Conservation (phyloP, 208 protist species). For the Trypanosoma lewisi region DNA sequence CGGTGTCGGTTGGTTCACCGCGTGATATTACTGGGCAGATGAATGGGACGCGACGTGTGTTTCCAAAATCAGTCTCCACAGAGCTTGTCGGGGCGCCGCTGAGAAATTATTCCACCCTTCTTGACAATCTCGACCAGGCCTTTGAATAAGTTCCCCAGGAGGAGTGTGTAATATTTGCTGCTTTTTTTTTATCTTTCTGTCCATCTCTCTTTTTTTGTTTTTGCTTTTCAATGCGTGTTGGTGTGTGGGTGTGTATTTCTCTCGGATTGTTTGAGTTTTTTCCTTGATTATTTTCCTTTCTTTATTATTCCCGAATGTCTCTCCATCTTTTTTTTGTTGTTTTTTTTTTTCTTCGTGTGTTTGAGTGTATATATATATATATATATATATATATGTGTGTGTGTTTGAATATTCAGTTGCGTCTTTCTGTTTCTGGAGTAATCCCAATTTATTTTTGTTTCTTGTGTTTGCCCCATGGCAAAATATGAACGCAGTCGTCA, state of each 20-base stretch:
- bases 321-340: neutral
- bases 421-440: too few relatives aligned
- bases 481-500: too few relatives aligned
- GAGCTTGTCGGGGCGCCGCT: neutral
- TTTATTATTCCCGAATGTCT: too few relatives aligned
- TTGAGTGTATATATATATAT: neutral
- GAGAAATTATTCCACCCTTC: neutral
- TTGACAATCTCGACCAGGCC: conserved; percentile 1
- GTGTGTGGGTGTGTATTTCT: neutral
- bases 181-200: too few relatives aligned
- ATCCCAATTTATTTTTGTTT: too few relatives aligned
- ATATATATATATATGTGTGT: neutral
- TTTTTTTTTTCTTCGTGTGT: conserved; percentile 1
- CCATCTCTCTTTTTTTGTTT: neutral
- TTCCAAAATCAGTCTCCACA: neutral
- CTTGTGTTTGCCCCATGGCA: too few relatives aligned
- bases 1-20: too few relatives aligned
- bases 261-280: neutral
- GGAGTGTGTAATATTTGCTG: too few relatives aligned
- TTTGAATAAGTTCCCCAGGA: neutral
- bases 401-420: neutral
- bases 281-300: too few relatives aligned
- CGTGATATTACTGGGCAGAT: too few relatives aligned
- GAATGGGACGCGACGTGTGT: neutral
- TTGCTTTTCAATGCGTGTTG: neutral